phyloP scores from a whole-genome alignment of 805 yeast genomes.

The Tetrapisispora namnaoensis region DNA sequence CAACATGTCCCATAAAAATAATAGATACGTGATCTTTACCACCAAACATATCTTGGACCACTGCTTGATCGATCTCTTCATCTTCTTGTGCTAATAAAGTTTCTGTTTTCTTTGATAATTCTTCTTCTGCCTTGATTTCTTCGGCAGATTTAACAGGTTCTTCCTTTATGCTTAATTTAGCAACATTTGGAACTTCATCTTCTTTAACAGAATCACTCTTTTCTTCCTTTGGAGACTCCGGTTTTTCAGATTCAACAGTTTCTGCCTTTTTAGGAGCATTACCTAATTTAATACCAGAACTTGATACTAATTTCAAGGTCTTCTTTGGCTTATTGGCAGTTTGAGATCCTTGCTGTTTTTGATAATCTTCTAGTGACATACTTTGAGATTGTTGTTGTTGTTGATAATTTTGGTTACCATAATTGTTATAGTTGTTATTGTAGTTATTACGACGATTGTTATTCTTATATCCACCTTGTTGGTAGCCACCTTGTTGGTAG shows the following conservation, averaged over 20 bases:
- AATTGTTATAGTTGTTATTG: background rate
- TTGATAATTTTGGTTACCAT: constrained; percentile 8
- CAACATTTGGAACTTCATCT: constrained; percentile 22
- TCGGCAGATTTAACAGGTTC: constrained; percentile 32
- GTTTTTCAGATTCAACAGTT: constrained; percentile 23
- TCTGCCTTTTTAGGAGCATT: constrained; percentile 37
- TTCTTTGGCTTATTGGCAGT: constrained; percentile 48
- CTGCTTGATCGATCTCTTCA: constrained; percentile 74
- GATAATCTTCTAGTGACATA: constrained; percentile 75
- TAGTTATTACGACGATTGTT: constrained; percentile 7
- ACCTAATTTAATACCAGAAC: constrained; percentile 55
- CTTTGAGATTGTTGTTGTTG: constrained; percentile 33
- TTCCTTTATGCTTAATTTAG: constrained; percentile 23
- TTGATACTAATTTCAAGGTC: constrained; percentile 55
- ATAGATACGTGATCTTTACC: constrained; percentile 96
- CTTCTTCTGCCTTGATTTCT: constrained; percentile 21
- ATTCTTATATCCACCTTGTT: constrained; percentile 14
- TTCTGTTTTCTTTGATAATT: constrained; percentile 35
- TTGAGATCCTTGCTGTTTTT: constrained; percentile 31
- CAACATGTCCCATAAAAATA: constrained; percentile 99
- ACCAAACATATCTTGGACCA: constrained; percentile 88
- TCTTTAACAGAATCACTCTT: constrained; percentile 22
- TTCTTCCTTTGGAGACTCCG: constrained; percentile 24
- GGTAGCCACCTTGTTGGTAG: constrained; percentile 17
- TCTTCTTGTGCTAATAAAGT: constrained; percentile 58